phyloP scores from a whole-genome alignment of 352 stramenopile species.

The Phytophthora boehmeriae region DNA sequence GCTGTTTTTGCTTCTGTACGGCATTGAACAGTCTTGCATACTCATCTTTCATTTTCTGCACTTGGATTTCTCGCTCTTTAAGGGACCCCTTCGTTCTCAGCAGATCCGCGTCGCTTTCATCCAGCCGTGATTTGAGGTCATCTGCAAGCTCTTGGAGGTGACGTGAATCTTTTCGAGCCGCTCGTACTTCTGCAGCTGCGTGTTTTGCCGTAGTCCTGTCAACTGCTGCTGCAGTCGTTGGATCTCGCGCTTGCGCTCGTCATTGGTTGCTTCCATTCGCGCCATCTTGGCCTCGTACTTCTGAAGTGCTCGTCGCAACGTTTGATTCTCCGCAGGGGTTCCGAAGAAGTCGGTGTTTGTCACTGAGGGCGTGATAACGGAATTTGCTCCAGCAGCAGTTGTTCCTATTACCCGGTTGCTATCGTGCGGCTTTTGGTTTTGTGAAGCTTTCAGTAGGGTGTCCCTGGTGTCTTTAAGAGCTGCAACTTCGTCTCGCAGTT shows the following conservation, averaged over 20 bases:
- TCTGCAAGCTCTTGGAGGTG: conserved; percentile 33
- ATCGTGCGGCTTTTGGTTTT: conserved; percentile 21
- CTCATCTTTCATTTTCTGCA: conserved; percentile 70
- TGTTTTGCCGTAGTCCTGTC: conserved; percentile 50
- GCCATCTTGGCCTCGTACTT: conserved; percentile 60
- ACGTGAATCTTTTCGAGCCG: conserved; percentile 61
- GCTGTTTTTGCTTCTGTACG: conserved; percentile 70
- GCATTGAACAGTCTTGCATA: conserved; percentile 75
- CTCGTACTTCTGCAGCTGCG: conserved; percentile 50
- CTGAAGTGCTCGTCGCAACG: conserved; percentile 50
- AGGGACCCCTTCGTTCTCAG: conserved; percentile 51
- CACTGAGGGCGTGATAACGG: not conserved
- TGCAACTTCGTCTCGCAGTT: conserved; percentile 27
- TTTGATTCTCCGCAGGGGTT: conserved; percentile 59
- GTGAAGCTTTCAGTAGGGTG: conserved; percentile 9
- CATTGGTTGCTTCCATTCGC: conserved; percentile 44
- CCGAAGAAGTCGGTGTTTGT: conserved; percentile 26
- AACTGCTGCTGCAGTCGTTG: conserved; percentile 66
- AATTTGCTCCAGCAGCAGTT: not conserved
- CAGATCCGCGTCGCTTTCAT: conserved; percentile 55
- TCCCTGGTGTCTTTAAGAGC: conserved; percentile 23
- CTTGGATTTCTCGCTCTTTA: conserved; percentile 57
- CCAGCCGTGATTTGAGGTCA: conserved; percentile 32
- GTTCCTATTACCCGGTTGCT: not conserved
- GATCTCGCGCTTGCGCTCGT: conserved; percentile 45